Evolutionary conservation across 2,329 filamentous ascomycete genomes (phyloP).

Genomic region (Ceratocystis huliohia): DNA sequence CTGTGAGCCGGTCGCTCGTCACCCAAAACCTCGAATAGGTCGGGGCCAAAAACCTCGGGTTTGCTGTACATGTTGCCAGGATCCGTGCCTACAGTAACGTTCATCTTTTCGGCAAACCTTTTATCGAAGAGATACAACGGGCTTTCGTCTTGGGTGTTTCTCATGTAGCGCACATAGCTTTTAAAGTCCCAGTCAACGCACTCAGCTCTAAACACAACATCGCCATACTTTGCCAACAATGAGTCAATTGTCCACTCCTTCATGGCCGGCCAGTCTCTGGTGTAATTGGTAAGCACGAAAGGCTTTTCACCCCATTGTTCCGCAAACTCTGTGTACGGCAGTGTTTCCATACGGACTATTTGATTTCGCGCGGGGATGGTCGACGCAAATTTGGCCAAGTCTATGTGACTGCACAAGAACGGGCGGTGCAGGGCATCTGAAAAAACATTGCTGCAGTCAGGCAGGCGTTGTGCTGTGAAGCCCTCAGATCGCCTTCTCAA

Average conservation of each 20-base stretch:
- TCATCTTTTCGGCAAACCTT: conserved; percentile 76
- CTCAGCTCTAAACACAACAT: conserved; percentile 71
- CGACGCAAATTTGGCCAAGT: conserved; percentile 50
- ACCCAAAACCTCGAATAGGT: conserved; percentile 71
- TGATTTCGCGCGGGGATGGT: conserved; percentile 62
- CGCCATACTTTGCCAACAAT: conserved; percentile 50
- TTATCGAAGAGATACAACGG: conserved; percentile 88
- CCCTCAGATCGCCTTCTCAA: conserved; percentile 45
- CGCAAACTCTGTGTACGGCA: conserved; percentile 63
- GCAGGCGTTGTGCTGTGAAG: conserved; percentile 33
- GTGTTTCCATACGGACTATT: conserved; percentile 55
- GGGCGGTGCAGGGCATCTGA: conserved; percentile 84
- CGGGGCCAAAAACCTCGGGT: conserved; percentile 72
- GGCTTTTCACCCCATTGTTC: conserved; percentile 64
- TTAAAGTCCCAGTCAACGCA: conserved; percentile 81
- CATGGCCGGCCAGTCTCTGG: conserved; percentile 70
- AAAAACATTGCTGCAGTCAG: conserved; percentile 69
- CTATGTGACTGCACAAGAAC: conserved; percentile 73
- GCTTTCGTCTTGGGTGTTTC: conserved; percentile 66
- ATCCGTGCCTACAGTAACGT: conserved; percentile 46
- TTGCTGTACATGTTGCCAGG: conserved; percentile 55
- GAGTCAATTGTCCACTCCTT: conserved; percentile 58
- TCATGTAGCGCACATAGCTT: conserved; percentile 76
- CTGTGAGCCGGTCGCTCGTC: conserved; percentile 70
- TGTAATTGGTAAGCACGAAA: conserved; percentile 73